A percentile compares a stretch with the other conserved stretches of the same genome.
Evolutionary conservation across 768 basidiomycete genomes (phyloP).

Genomic region (Lentinula edodes): DNA sequence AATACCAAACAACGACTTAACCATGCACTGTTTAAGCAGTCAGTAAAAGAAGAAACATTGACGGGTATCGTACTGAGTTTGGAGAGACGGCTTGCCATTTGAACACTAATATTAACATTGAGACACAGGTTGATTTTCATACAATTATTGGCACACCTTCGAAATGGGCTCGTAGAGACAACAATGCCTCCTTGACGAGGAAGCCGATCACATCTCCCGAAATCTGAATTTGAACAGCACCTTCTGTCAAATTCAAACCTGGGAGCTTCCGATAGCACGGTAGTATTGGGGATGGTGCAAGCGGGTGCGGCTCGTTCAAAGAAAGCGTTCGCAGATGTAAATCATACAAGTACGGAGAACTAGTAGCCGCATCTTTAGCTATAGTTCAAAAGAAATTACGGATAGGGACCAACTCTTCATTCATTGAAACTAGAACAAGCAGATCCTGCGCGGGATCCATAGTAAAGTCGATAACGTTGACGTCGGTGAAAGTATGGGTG

Average conservation of each 20-base stretch:
- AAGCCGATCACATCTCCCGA: constrained; percentile 42
- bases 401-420: constrained; percentile 25
- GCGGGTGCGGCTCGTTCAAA: constrained; percentile 46
- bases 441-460: constrained; percentile 54
- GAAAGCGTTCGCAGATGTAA: constrained; percentile 45
- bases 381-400: constrained; percentile 4
- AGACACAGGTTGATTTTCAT: not conserved
- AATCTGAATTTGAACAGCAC: constrained; percentile 41
- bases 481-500: constrained; percentile 37
- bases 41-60: not conserved
- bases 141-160: constrained; percentile 20
- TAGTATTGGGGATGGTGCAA: constrained; percentile 32
- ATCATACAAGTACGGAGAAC: constrained; percentile 39
- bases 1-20: constrained; percentile 37
- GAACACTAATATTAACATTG: constrained; percentile 24
- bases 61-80: constrained; percentile 30
- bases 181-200: constrained; percentile 41
- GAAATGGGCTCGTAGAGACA: constrained; percentile 35
- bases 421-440: constrained; percentile 41
- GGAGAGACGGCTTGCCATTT: constrained; percentile 38
- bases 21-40: constrained; percentile 26
- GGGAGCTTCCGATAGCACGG: constrained; percentile 30
- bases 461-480: constrained; percentile 48
- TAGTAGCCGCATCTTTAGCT: constrained; percentile 11
- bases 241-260: constrained; percentile 25